Evolutionary conservation across 805 yeast species (phyloP).

Genomic region (Kluyveromyces dobzhanskii): DNA sequence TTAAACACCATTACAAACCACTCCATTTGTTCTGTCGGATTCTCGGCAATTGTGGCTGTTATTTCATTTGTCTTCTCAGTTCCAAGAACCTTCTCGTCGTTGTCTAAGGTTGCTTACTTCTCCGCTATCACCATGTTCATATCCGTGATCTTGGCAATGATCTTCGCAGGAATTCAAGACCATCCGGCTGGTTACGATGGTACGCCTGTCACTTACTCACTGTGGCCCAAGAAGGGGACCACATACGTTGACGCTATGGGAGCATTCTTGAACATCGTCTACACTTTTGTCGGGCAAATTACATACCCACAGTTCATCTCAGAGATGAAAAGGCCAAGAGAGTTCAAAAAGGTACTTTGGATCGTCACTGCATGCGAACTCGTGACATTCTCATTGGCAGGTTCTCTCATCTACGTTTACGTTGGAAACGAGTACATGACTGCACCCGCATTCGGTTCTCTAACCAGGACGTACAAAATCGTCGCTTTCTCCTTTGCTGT

Average conservation of each 20-base stretch:
- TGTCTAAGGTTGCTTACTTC: conserved; percentile 44
- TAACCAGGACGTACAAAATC: conserved; percentile 39
- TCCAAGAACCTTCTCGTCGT: conserved; percentile 47
- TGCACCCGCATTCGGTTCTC: conserved; percentile 53
- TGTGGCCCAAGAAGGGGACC: conserved; percentile 48
- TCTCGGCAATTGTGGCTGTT: conserved; percentile 40
- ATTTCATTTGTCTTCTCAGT: conserved; percentile 44
- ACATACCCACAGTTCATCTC: conserved; percentile 55
- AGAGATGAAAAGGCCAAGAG: conserved; percentile 50
- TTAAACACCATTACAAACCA: conserved; percentile 46
- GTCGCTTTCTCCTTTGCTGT: conserved; percentile 53
- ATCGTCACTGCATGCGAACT: conserved; percentile 45
- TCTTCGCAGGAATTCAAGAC: conserved; percentile 44
- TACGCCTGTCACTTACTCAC: conserved; percentile 35
- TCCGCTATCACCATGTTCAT: conserved; percentile 51
- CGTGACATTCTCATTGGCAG: conserved; percentile 43
- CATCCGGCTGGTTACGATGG: conserved; percentile 39
- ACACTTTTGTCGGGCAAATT: conserved; percentile 58
- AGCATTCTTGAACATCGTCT: conserved; percentile 50
- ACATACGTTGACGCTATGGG: conserved; percentile 45
- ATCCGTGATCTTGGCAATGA: conserved; percentile 44
- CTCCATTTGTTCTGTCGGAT: conserved; percentile 44
- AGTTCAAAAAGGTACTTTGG: conserved; percentile 48
- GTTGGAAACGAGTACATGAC: conserved; percentile 47
- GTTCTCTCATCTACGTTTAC: conserved; percentile 50